phyloP scores from a whole-genome alignment of 176 grass and related monocot genomes.

The Saccharum officinarum region DNA sequence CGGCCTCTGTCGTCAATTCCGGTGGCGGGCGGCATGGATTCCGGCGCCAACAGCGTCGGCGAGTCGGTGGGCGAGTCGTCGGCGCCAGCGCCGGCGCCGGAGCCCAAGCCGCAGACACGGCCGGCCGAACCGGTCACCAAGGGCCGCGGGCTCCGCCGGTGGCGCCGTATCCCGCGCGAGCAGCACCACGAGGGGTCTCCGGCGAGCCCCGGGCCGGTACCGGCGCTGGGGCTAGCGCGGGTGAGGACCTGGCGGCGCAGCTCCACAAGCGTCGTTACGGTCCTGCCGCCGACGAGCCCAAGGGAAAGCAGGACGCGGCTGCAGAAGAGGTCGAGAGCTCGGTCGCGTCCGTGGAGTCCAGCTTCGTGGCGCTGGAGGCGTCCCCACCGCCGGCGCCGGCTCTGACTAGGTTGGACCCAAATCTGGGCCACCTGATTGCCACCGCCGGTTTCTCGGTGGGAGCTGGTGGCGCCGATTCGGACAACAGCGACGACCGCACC shows the following conservation, averaged over 20 bases:
- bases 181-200: slow-evolving; percentile 46
- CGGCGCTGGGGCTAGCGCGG: not conserved
- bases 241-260: slow-evolving; percentile 46
- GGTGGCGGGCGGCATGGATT: slow-evolving; percentile 41
- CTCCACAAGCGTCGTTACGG: slow-evolving; percentile 64
- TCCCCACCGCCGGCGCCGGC: slow-evolving; percentile 31
- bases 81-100: slow-evolving; percentile 17
- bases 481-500: slow-evolving; percentile 86
- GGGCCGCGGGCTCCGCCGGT: slow-evolving; percentile 59
- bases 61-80: slow-evolving; percentile 42
- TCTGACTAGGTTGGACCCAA: slow-evolving; percentile 40
- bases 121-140: slow-evolving; percentile 22
- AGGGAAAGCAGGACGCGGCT: slow-evolving; percentile 42
- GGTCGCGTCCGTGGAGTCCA: slow-evolving; percentile 72
- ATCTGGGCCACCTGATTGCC: slow-evolving; percentile 54
- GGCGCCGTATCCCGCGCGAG: slow-evolving; percentile 66
- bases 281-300: slow-evolving; percentile 17
- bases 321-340: slow-evolving; percentile 58
- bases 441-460: slow-evolving; percentile 75
- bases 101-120: not conserved
- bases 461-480: slow-evolving; percentile 61
- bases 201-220: slow-evolving; percentile 14
- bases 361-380: slow-evolving; percentile 28
- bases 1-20: slow-evolving; percentile 27
- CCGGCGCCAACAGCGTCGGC: slow-evolving; percentile 43